Conservation (phyloP, 2,329 filamentous ascomycete genomes). For the Aspergillus sergii region DNA sequence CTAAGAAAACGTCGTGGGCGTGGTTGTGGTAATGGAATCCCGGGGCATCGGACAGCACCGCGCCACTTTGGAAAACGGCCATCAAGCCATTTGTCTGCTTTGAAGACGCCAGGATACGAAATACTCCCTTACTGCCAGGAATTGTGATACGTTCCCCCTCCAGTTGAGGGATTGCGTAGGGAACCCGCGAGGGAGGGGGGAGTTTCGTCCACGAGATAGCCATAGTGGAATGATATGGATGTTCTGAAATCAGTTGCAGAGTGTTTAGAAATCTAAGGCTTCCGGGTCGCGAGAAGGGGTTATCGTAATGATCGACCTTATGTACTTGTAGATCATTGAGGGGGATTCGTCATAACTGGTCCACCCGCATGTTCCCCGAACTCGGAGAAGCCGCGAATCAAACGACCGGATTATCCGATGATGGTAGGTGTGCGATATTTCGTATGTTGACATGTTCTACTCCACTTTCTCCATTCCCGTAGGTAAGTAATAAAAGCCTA, state of each 20-base stretch:
- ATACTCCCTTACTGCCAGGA: slow-evolving; percentile 55
- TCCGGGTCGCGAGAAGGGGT: not conserved
- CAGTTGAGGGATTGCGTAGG: slow-evolving; percentile 52
- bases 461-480: not conserved
- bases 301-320: not conserved
- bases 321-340: not conserved
- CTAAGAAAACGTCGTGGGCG: slow-evolving; percentile 61
- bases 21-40: slow-evolving; percentile 62
- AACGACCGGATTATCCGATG: slow-evolving; percentile 24
- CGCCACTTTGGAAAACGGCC: slow-evolving; percentile 54
- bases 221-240: slow-evolving; percentile 17
- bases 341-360: slow-evolving; percentile 2
- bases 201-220: slow-evolving; percentile 26
- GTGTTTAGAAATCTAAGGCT: not conserved
- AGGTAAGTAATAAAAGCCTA: not conserved
- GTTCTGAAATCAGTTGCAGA: not conserved
- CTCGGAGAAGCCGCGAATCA: slow-evolving; percentile 18
- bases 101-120: slow-evolving; percentile 55
- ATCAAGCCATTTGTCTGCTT: slow-evolving; percentile 56
- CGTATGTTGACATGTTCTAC: not conserved
- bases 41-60: slow-evolving; percentile 40
- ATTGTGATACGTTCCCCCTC: slow-evolving; percentile 57
- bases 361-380: slow-evolving; percentile 19
- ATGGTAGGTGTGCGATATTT: not conserved
- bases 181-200: slow-evolving; percentile 44